phyloP scores from a whole-genome alignment of 2,329 filamentous ascomycete genomes.

The Knufia fluminis region DNA sequence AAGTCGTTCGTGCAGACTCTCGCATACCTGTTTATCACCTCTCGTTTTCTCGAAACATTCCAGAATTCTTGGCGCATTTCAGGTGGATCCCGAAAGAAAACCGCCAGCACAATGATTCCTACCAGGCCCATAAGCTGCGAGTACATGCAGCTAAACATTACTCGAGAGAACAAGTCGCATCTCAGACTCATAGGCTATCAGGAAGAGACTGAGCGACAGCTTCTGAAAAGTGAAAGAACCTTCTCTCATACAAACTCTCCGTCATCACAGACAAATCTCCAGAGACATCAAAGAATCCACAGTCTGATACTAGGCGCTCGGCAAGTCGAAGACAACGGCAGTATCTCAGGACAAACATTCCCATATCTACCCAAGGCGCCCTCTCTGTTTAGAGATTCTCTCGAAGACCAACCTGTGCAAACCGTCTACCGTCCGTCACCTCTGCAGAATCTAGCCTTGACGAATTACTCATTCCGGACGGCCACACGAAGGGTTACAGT shows the following conservation, averaged over 20 bases:
- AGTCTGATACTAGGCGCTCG: conserved; percentile 5
- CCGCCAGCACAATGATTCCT: conserved; percentile 1
- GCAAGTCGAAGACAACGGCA: conserved; percentile 7
- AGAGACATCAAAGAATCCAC: conserved; percentile 5
- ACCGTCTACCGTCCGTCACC: conserved; percentile 12
- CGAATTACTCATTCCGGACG: conserved; percentile 8
- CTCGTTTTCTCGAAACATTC: too few relatives aligned
- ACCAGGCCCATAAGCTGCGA: neutral
- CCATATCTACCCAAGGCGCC: conserved; percentile 5
- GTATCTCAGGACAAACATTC: neutral
- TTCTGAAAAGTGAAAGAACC: neutral
- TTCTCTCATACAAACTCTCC: neutral
- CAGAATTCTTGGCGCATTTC: conserved; percentile 1
- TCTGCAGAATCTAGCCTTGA: conserved; percentile 19
- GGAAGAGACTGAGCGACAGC: conserved; percentile 8
- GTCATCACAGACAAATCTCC: neutral
- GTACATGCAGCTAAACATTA: conserved; percentile 5
- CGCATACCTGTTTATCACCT: too few relatives aligned
- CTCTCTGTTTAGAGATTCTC: conserved; percentile 6
- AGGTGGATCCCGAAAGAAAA: neutral
- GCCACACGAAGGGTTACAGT: neutral
- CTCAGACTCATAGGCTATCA: conserved; percentile 4
- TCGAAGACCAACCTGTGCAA: neutral
- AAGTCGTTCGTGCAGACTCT: too few relatives aligned
- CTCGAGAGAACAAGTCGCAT: conserved; percentile 3